A percentile compares a stretch with the other conserved stretches of the same genome.
phyloP scores from a whole-genome alignment of 805 yeast species.

The Scheffersomyces stipitis region DNA sequence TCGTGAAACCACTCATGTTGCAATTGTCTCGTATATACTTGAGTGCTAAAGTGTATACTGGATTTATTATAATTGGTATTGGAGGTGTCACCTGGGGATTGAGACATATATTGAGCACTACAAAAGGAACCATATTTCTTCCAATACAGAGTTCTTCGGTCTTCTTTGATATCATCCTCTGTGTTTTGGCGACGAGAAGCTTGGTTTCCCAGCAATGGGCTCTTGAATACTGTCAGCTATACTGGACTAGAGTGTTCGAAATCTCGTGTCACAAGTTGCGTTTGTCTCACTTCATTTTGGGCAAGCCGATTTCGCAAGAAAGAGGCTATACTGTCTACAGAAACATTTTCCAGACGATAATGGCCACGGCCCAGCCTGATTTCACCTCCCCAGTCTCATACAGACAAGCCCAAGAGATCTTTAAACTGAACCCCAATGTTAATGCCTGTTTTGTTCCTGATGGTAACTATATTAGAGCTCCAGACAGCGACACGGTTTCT shows the following conservation, averaged over 20 bases:
- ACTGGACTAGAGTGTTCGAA: slow-evolving; percentile 65
- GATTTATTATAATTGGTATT: slow-evolving; percentile 71
- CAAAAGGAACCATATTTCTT: slow-evolving; percentile 19
- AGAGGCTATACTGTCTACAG: slow-evolving; percentile 68
- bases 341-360: slow-evolving; percentile 42
- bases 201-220: slow-evolving; percentile 5
- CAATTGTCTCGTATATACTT: slow-evolving; percentile 73
- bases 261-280: slow-evolving; percentile 58
- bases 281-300: slow-evolving; percentile 77
- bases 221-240: slow-evolving; percentile 40
- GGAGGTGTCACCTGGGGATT: slow-evolving; percentile 61
- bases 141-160: slow-evolving; percentile 22
- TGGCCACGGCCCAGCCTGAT: slow-evolving; percentile 49
- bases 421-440: slow-evolving; percentile 39
- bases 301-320: slow-evolving; percentile 60
- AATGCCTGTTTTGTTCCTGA: slow-evolving; percentile 71
- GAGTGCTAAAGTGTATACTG: slow-evolving; percentile 72
- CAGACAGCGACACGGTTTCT: slow-evolving; percentile 75
- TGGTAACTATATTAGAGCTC: slow-evolving; percentile 84
- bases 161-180: not conserved
- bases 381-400: slow-evolving; percentile 55
- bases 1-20: slow-evolving; percentile 68
- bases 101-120: slow-evolving; percentile 18
- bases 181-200: slow-evolving; percentile 1
- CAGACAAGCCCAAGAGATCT: slow-evolving; percentile 43